phyloP scores from a whole-genome alignment of 306 rosid genomes.

The Clitoria ternatea region DNA sequence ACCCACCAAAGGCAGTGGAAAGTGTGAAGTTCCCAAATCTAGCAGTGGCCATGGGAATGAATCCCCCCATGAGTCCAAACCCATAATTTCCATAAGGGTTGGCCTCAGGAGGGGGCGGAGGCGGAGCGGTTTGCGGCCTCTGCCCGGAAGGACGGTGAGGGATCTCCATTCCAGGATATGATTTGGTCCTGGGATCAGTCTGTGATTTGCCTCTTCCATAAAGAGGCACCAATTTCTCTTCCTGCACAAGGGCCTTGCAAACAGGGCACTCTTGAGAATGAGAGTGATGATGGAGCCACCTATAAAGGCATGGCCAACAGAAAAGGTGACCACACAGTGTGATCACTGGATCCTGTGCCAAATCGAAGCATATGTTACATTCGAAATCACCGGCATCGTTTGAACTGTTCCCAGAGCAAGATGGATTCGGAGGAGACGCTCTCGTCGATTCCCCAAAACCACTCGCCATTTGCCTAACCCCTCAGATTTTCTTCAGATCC shows the following conservation, averaged over 20 bases:
- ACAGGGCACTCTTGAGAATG: conserved; percentile 93
- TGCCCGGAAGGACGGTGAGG: conserved; percentile 82
- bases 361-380: conserved; percentile 92
- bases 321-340: conserved; percentile 89
- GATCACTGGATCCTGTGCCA: conserved; percentile 87
- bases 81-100: conserved; percentile 62
- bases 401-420: conserved; percentile 40
- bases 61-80: conserved; percentile 83
- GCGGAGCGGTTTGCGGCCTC: conserved; percentile 64
- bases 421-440: conserved; percentile 46
- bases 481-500: conserved; percentile 13
- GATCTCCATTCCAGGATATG: conserved; percentile 68
- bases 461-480: conserved; percentile 46
- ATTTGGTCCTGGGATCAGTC: conserved; percentile 73
- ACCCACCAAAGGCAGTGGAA: conserved; percentile 77
- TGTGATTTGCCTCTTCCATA: conserved; percentile 84
- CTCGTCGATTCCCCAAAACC: conserved; percentile 64
- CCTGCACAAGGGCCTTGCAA: conserved; percentile 77
- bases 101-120: conserved; percentile 41
- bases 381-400: conserved; percentile 83
- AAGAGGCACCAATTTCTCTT: conserved; percentile 82
- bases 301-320: conserved; percentile 93
- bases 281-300: conserved; percentile 92
- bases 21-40: conserved; percentile 82
- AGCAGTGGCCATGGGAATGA: conserved; percentile 74